Evolutionary conservation across 192 early-diverging fungal species (phyloP).

Genomic region (Entomortierella beljakovae): DNA sequence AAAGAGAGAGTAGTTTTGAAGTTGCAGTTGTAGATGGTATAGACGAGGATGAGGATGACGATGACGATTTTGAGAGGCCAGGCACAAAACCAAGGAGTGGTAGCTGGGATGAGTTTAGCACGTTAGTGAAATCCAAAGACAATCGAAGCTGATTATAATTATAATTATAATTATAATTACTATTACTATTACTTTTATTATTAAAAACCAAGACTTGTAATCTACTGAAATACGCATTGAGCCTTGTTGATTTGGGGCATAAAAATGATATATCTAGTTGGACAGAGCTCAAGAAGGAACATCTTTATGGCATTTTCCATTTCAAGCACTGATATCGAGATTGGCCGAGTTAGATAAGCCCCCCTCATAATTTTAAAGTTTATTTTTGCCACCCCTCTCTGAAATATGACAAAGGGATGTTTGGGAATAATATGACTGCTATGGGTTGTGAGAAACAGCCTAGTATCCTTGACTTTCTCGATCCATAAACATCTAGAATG

Average conservation of each 20-base stretch:
- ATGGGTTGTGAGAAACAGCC: no score
- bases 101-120: constrained; percentile 48
- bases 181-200: no score
- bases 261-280: not conserved
- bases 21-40: constrained; percentile 19
- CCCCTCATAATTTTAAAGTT: no score
- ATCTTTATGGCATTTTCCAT: no score
- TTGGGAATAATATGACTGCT: no score
- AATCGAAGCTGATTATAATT: not conserved
- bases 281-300: not conserved
- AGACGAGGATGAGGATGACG: constrained; percentile 35
- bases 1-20: constrained; percentile 51
- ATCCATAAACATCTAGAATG: no score
- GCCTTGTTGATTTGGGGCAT: not conserved
- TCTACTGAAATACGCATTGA: not conserved
- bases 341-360: no score
- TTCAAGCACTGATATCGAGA: no score
- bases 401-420: no score
- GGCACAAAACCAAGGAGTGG: constrained; percentile 31
- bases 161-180: no score
- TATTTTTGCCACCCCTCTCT: no score
- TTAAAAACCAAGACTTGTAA: not conserved
- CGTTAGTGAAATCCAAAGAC: constrained; percentile 40
- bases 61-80: constrained; percentile 26
- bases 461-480: no score